phyloP scores from a whole-genome alignment of 176 grass and related monocot genomes.

The Thinopyrum elongatum region DNA sequence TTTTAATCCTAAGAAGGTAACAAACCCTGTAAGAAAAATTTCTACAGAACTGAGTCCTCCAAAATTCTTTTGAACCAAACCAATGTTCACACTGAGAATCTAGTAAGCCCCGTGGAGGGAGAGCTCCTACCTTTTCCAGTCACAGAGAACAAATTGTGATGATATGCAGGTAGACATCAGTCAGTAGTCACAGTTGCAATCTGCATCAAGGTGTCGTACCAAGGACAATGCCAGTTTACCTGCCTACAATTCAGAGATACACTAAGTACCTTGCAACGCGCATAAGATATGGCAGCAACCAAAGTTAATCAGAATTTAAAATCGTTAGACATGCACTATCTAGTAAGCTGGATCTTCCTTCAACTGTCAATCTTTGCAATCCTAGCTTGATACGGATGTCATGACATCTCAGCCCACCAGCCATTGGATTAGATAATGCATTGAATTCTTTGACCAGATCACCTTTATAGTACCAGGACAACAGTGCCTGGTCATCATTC shows the following conservation, averaged over 20 bases:
- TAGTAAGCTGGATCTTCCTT: not conserved
- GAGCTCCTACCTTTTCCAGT: not conserved
- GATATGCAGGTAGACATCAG: not conserved
- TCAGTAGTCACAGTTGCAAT: not conserved
- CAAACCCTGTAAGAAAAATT: not conserved
- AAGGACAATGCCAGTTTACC: not conserved
- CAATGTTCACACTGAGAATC: not conserved
- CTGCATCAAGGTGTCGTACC: not conserved
- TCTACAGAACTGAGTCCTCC: not conserved
- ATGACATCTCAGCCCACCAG: not conserved
- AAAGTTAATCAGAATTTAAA: not conserved
- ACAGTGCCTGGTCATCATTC: conserved; percentile 38
- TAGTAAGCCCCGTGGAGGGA: not conserved
- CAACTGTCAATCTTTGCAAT: not conserved
- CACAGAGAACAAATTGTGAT: not conserved
- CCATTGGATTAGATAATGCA: conserved; percentile 29
- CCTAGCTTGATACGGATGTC: conserved; percentile 11
- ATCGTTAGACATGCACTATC: not conserved
- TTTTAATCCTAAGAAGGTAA: not conserved
- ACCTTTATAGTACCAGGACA: conserved; percentile 27
- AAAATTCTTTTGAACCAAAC: not conserved
- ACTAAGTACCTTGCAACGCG: not conserved
- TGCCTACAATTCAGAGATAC: not conserved
- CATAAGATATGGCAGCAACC: not conserved
- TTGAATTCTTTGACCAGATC: conserved; percentile 47